Evolutionary conservation across 2,329 filamentous ascomycete genomes (phyloP), one percentile per base, ranked within the genome.

Genomic region (Penicillium concentricum): DNA sequence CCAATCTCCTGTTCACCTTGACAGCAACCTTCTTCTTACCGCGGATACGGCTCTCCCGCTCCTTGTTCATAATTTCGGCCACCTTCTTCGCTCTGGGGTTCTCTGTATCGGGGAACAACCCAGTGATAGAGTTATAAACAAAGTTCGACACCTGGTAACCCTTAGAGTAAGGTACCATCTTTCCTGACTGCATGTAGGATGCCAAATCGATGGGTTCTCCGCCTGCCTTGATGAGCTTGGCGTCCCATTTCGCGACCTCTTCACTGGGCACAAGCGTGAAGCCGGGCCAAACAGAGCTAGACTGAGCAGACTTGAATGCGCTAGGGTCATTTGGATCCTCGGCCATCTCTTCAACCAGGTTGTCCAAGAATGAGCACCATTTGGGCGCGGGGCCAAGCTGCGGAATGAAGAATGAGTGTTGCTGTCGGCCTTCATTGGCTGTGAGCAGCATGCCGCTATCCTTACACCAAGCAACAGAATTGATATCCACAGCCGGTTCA

Each of bases 281-380:
- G 76, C 99, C 97, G 77, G 99, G 94, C 79, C 99, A 99, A 10
- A 94, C 91, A 66, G 94, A 88, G 77, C 86, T 78, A 75, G 82
- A 70, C 52, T 78, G 74, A 30, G 72, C 69, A 26, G 70, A 68
- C 54, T 67, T 74, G 66, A 78, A 81, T 12, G 78, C 76, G 51
- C 84, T 82, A 5, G 86, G 86, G 67, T 88, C 86, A 66, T 85
- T 84, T 9, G 81, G 80, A 65, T 87, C 84, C 71, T 97, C 93
- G 9, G 93, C 93, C 91, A 99, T 97, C 76, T 99, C 95, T 78
- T 99, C 94, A 10, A 97, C 94, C 69, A 99, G 86, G 69, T 95
- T 97, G 76, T 99, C 95, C 60, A 99, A 79, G 84, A 97, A 97
- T 3, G 90, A 87, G 72, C 94, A 97, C 94, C 94, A 99, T 69